Conservation (phyloP, 169 alveolate genomes). For the Besnoitia besnoiti region DNA sequence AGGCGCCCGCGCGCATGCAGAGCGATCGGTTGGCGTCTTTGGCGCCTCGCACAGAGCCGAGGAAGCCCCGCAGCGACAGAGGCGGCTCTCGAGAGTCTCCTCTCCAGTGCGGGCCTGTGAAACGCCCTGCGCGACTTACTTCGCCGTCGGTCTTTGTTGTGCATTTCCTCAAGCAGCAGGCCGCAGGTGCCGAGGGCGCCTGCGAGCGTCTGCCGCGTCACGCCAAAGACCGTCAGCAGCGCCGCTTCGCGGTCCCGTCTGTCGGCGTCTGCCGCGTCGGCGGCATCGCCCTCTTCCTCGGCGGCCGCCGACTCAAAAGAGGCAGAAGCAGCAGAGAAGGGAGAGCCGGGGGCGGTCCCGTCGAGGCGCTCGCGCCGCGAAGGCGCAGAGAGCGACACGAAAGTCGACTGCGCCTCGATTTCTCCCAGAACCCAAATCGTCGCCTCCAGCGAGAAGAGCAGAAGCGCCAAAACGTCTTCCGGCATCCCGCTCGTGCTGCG, state of each 20-base stretch:
- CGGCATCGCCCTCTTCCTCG: background rate
- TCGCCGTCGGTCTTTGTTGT: background rate
- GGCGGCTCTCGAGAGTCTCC: too few species aligned
- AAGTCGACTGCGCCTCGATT: background rate
- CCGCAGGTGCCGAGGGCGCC: conserved; percentile 37
- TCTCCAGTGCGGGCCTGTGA: too few species aligned
- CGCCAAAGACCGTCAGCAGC: background rate
- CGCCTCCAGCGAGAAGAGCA: conserved; percentile 25
- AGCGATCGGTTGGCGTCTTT: too few species aligned
- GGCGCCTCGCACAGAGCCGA: too few species aligned
- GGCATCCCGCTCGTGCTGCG: conserved; percentile 10
- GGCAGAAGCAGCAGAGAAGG: background rate
- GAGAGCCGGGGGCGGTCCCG: conserved; percentile 9
- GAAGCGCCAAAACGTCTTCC: background rate
- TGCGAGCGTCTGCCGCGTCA: background rate
- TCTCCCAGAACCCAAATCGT: background rate
- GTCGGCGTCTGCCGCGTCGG: background rate
- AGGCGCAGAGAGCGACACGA: background rate
- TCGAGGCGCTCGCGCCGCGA: too few species aligned
- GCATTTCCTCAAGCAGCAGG: conserved; percentile 13
- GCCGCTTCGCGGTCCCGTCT: background rate
- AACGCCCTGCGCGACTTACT: too few species aligned
- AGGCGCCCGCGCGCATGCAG: too few species aligned
- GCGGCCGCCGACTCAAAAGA: background rate
- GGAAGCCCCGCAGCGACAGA: too few species aligned